A percentile compares a stretch with the other conserved stretches of the same genome.
Evolutionary conservation across 352 stramenopile genomes (phyloP).

Genomic region (Phytophthora foliorum): DNA sequence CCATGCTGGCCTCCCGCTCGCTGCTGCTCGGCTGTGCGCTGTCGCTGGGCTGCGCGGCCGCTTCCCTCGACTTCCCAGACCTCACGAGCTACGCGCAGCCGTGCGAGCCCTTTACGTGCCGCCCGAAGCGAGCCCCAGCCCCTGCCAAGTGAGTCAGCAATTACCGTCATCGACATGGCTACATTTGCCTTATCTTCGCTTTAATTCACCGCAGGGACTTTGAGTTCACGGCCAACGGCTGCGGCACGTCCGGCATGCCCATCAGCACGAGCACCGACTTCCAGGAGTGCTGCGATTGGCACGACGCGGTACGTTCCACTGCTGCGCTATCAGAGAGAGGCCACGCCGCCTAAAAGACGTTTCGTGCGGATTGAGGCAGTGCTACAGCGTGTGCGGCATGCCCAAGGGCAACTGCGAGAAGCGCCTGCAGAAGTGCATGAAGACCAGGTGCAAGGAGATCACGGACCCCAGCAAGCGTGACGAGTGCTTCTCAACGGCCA

Average conservation of each 20-base stretch:
- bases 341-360: not conserved
- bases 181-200: slow-evolving; percentile 13
- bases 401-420: slow-evolving; percentile 78
- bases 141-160: slow-evolving; percentile 30
- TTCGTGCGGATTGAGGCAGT: slow-evolving; percentile 42
- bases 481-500: slow-evolving; percentile 68
- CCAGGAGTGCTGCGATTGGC: slow-evolving; percentile 83
- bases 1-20: slow-evolving; percentile 27
- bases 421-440: slow-evolving; percentile 81
- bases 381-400: slow-evolving; percentile 86
- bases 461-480: slow-evolving; percentile 32
- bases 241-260: slow-evolving; percentile 67
- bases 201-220: slow-evolving; percentile 52
- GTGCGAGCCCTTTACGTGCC: slow-evolving; percentile 56
- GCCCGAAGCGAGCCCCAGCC: slow-evolving; percentile 19
- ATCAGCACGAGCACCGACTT: slow-evolving; percentile 62
- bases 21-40: slow-evolving; percentile 31
- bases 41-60: slow-evolving; percentile 12
- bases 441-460: slow-evolving; percentile 51
- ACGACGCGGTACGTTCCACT: slow-evolving; percentile 67
- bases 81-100: slow-evolving; percentile 48
- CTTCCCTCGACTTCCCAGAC: slow-evolving; percentile 32
- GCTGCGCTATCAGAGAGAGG: not conserved
- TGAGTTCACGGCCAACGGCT: slow-evolving; percentile 82
- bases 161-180: slow-evolving; percentile 3